Percentiles rank a stretch among this genome's conserved stretches.
These are phyloP conservation scores for Trifolium repens DNA, from an alignment of 306 rosid genomes.

Conservation along the genomic window DNA sequence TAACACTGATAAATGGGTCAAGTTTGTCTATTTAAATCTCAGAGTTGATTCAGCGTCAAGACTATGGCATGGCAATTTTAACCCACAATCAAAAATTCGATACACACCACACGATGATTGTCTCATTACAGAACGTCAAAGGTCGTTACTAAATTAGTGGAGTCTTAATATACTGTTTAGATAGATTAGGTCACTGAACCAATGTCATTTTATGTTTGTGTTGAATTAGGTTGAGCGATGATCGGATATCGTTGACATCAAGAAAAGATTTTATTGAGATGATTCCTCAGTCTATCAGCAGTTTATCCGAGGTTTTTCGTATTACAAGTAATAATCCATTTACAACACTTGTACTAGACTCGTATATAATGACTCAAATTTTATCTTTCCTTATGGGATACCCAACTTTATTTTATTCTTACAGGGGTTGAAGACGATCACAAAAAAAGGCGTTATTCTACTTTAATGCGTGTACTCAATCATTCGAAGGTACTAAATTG, in stretches of 20 bases:
- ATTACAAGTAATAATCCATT: constrained; percentile 59
- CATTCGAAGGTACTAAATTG: constrained; percentile 54
- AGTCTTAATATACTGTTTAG: constrained; percentile 10
- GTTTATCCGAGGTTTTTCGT: constrained; percentile 46
- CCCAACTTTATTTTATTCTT: constrained; percentile 12
- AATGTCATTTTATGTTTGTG: constrained; percentile 2
- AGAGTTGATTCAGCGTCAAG: constrained; percentile 65
- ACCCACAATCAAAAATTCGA: constrained; percentile 53
- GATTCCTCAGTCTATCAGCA: constrained; percentile 1
- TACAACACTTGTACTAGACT: constrained; percentile 24
- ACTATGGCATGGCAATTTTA: constrained; percentile 62
- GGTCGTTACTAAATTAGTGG: constrained; percentile 52
- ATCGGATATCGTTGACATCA: constrained; percentile 39
- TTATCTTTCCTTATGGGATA: constrained; percentile 26
- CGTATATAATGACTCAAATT: not conserved
- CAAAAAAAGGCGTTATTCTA: constrained; percentile 34
- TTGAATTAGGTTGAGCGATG: constrained; percentile 53
- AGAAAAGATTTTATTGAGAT: constrained; percentile 35
- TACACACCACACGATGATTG: constrained; percentile 50
- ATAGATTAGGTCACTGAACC: not conserved
- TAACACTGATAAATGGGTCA: constrained; percentile 60
- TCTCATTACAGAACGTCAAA: constrained; percentile 52
- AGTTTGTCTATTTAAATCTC: constrained; percentile 52
- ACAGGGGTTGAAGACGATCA: constrained; percentile 42
- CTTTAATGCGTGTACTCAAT: constrained; percentile 67